phyloP scores from a whole-genome alignment of 1,284 basidiomycete species.

The Pseudomicrostroma phylloplanum region DNA sequence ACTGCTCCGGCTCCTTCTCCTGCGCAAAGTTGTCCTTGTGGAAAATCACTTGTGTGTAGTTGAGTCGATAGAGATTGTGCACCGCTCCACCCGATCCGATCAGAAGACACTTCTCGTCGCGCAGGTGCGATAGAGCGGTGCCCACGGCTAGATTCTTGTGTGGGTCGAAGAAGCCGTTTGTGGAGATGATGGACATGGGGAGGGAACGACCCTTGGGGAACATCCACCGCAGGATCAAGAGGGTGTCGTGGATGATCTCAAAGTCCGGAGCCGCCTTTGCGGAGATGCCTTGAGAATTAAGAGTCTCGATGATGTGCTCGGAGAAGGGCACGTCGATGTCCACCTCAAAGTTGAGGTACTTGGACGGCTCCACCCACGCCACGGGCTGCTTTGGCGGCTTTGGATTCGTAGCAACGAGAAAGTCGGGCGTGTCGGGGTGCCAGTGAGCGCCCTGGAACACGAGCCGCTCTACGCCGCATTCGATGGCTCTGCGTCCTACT shows the following conservation, averaged over 20 bases:
- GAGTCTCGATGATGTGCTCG: conserved; percentile 15
- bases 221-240: conserved; percentile 41
- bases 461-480: conserved; percentile 33
- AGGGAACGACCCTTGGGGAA: conserved; percentile 35
- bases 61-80: conserved; percentile 42
- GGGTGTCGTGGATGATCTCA: conserved; percentile 41
- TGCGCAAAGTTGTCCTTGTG: conserved; percentile 36
- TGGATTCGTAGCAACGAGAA: conserved; percentile 30
- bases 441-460: conserved; percentile 31
- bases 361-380: conserved; percentile 24
- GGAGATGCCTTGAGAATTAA: conserved; percentile 27
- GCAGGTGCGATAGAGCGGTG: conserved; percentile 26
- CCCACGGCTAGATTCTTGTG: conserved; percentile 33
- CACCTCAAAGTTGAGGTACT: conserved; percentile 30
- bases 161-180: conserved; percentile 30
- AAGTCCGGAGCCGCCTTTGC: conserved; percentile 25
- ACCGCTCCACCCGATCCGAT: conserved; percentile 40
- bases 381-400: conserved; percentile 36
- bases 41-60: conserved; percentile 26
- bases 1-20: conserved; percentile 29
- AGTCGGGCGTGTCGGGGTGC: conserved; percentile 27
- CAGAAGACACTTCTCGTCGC: conserved; percentile 27
- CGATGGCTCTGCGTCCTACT: conserved; percentile 14
- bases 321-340: conserved; percentile 25
- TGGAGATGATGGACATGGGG: conserved; percentile 24